Evolutionary conservation across 2,329 filamentous ascomycete genomes (phyloP).

Genomic region (Exophiala sideris): DNA sequence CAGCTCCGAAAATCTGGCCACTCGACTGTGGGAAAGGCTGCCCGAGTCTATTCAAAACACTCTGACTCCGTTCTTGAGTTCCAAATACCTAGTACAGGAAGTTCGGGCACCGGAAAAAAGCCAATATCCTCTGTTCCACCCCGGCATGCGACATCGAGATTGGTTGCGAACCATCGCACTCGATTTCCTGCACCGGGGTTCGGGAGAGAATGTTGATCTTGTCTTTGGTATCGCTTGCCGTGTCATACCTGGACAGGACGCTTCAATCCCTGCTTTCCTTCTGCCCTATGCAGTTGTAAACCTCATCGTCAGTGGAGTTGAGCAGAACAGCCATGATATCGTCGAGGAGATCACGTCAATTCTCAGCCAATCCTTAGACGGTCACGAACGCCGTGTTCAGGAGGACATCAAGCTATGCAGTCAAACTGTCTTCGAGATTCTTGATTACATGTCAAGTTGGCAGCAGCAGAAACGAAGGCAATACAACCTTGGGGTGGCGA

Average conservation of each 20-base stretch:
- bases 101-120: constrained; percentile 40
- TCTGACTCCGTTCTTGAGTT: constrained; percentile 82
- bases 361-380: constrained; percentile 60
- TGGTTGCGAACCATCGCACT: constrained; percentile 81
- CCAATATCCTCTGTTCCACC: constrained; percentile 74
- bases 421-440: constrained; percentile 84
- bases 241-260: constrained; percentile 79
- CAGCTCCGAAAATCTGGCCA: constrained; percentile 12
- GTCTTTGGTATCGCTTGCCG: constrained; percentile 79
- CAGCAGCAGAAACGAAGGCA: constrained; percentile 70
- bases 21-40: constrained; percentile 62
- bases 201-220: constrained; percentile 68
- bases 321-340: constrained; percentile 60
- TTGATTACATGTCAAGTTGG: constrained; percentile 92
- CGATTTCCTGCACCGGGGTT: constrained; percentile 75
- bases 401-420: constrained; percentile 82
- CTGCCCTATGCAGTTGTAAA: constrained; percentile 85
- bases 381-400: constrained; percentile 54
- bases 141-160: constrained; percentile 62
- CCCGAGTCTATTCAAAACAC: constrained; percentile 75
- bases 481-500: constrained; percentile 12
- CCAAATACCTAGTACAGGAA: constrained; percentile 68
- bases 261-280: constrained; percentile 81
- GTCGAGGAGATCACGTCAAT: constrained; percentile 71
- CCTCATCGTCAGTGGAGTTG: constrained; percentile 69